These are phyloP conservation scores for Striga asiatica DNA, from an alignment of 257 asterid species.

Conservation along the genomic window DNA sequence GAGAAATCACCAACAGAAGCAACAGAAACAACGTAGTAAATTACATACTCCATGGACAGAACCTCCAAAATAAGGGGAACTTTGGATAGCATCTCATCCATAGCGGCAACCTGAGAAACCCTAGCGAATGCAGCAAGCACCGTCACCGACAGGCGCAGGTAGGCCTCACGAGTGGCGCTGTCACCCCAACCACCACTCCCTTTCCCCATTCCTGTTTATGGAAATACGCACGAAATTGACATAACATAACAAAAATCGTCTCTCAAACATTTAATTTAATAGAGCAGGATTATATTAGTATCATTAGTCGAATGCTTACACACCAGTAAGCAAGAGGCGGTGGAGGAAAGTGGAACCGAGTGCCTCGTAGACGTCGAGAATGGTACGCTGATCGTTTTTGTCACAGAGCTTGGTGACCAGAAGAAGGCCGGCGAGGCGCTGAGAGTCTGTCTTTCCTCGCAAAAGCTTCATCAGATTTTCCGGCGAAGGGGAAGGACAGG, in stretches of 20 bases:
- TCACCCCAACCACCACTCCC: constrained; percentile 27
- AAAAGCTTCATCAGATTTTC: constrained; percentile 57
- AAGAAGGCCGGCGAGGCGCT: constrained; percentile 76
- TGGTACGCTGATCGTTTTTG: constrained; percentile 47
- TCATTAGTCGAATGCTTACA: no score
- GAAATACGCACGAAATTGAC: background rate
- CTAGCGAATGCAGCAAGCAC: constrained; percentile 65
- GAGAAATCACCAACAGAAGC: background rate
- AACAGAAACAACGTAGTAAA: background rate
- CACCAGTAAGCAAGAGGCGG: constrained; percentile 74
- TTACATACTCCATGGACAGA: constrained; percentile 39
- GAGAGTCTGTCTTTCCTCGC: constrained; percentile 66
- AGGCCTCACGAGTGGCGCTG: constrained; percentile 37
- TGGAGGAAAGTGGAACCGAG: constrained; percentile 59
- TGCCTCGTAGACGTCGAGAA: constrained; percentile 54
- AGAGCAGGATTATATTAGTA: no score
- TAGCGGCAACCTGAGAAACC: constrained; percentile 62
- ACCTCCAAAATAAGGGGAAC: constrained; percentile 51
- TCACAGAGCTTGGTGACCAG: constrained; percentile 61
- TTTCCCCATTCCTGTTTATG: constrained; percentile 52
- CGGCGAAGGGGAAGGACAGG: constrained; percentile 23
- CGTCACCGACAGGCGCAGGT: constrained; percentile 59
- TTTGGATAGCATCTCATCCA: constrained; percentile 43
- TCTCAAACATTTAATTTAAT: no score
- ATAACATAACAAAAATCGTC: background rate